Base-by-base conservation (phyloP, 2,329 filamentous ascomycete species). In the Alternaria solani region DNA sequence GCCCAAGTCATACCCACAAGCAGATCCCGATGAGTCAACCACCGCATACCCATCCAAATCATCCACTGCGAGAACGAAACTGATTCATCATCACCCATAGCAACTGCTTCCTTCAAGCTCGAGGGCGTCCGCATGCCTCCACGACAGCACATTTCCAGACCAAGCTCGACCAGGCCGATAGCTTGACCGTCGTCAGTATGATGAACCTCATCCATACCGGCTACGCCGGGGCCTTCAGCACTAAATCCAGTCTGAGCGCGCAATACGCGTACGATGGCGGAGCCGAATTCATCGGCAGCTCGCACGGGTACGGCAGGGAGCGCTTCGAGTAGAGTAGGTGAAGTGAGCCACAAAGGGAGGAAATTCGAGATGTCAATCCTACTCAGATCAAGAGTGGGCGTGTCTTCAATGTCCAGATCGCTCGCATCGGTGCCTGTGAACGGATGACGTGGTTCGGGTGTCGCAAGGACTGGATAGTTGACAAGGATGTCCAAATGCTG, bases 171-270 rank as follows among this genome's bases (percentile, higher is more conserved):
- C 44, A 79, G 70, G n/a, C 77, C 75, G 26, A 70, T 18, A 16
- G 65, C 62, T 9, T 62, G 49, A 18, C 68, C 66, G 30, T 54
- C 64, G 56, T 62, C 69, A 38, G 54, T 68, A 34, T 61, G 74
- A 61, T 54, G 68, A 11, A 78, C 71, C 62, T 80, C 80, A 44
- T 79, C 76, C 76, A 81, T 81, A n/a, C 78, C 79, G 2, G 75
- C 75, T 3, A 80, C 77, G 4, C 74, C 70, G 18, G 69, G 61
- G 1, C 71, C 70, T 58, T 80, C 78, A n/a, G 68, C 62, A 7
- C 63, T 68, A 44, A 82, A 81, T 5, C 80, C 80, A 44, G 71
- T 71, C 56, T 82, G 76, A 11, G 79, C 75, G 9, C 81, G 77
- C 9, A 83, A 64, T 25, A 81, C 67, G 26, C 74, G 73, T 34